Conservation (phyloP, 139 green algal genomes). For the Micromonas commoda region DNA sequence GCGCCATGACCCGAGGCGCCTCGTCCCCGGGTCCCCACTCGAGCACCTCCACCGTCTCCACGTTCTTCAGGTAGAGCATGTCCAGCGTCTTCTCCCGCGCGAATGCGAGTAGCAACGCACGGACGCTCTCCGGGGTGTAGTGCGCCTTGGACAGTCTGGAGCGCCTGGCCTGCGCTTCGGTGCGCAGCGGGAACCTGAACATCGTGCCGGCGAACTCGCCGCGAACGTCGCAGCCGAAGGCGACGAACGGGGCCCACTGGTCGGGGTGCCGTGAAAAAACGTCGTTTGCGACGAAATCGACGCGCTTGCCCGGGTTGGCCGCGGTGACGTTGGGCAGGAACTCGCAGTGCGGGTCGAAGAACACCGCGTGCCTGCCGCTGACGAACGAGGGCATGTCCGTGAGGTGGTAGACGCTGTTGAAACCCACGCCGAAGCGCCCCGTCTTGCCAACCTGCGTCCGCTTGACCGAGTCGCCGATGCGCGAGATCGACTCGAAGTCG, state of each 20-base stretch:
- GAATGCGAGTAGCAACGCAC: slow-evolving; percentile 49
- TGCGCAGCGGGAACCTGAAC: slow-evolving; percentile 70
- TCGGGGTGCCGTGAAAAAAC: slow-evolving; percentile 22
- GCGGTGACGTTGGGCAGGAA: slow-evolving; percentile 27
- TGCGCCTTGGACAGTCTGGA: slow-evolving; percentile 63
- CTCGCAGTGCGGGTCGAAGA: slow-evolving; percentile 67
- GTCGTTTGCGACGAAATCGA: slow-evolving; percentile 53
- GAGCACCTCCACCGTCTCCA: slow-evolving; percentile 11
- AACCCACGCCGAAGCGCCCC: slow-evolving; percentile 56
- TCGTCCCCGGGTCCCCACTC: background rate
- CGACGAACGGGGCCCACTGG: slow-evolving; percentile 47
- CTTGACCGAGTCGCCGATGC: slow-evolving; percentile 66
- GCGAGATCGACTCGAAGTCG: slow-evolving; percentile 64
- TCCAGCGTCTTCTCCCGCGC: slow-evolving; percentile 43
- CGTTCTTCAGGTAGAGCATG: slow-evolving; percentile 58
- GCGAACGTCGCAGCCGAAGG: slow-evolving; percentile 46
- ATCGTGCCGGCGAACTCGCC: slow-evolving; percentile 54
- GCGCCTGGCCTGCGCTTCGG: slow-evolving; percentile 23
- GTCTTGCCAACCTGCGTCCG: slow-evolving; percentile 51
- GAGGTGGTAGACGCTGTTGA: slow-evolving; percentile 69
- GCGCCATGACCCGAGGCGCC: background rate
- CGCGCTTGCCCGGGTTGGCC: slow-evolving; percentile 58
- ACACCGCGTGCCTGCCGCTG: slow-evolving; percentile 48
- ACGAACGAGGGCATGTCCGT: slow-evolving; percentile 68
- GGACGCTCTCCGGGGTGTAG: slow-evolving; percentile 48